A percentile compares a stretch with the other conserved stretches of the same genome.
These are phyloP conservation scores for Hymenoscyphus infarciens DNA, from an alignment of 2,329 filamentous ascomycete species.

Conservation along the genomic window DNA sequence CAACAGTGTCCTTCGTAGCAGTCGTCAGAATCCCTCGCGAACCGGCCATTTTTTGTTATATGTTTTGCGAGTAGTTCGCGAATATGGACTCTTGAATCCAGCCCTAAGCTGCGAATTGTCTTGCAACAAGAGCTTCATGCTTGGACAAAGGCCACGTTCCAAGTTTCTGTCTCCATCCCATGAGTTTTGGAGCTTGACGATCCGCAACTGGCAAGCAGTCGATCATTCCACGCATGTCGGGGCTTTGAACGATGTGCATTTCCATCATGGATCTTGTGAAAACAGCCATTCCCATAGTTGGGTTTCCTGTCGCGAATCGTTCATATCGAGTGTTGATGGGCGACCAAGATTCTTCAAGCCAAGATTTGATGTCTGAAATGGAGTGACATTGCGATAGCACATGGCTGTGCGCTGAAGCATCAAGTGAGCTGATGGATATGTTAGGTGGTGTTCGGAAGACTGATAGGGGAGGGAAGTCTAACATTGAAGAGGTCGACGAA, in stretches of 20 bases:
- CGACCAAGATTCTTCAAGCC: constrained; percentile 28
- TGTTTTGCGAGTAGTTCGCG: neutral
- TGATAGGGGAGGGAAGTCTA: neutral
- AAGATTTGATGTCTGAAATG: constrained; percentile 19
- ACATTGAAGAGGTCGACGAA: constrained; percentile 2
- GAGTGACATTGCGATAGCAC: constrained; percentile 19
- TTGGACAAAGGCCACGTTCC: constrained; percentile 36
- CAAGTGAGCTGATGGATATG: constrained; percentile 19
- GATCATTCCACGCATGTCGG: constrained; percentile 28
- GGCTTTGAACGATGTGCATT: constrained; percentile 33
- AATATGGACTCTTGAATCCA: neutral
- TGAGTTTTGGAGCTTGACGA: constrained; percentile 12
- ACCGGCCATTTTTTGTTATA: neutral
- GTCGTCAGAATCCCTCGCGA: neutral
- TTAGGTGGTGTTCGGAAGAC: constrained; percentile 2
- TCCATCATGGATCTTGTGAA: constrained; percentile 32
- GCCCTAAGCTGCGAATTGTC: constrained; percentile 24
- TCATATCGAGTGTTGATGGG: constrained; percentile 30
- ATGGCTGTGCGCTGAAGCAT: constrained; percentile 28
- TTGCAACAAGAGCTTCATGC: constrained; percentile 25
- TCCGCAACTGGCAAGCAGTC: constrained; percentile 34
- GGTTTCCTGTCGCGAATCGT: constrained; percentile 32
- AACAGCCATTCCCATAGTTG: constrained; percentile 29
- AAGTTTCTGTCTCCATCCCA: constrained; percentile 34
- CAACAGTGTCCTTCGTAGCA: neutral